Evolutionary conservation across 768 basidiomycete genomes (phyloP).

Genomic region (Mycena amicta): DNA sequence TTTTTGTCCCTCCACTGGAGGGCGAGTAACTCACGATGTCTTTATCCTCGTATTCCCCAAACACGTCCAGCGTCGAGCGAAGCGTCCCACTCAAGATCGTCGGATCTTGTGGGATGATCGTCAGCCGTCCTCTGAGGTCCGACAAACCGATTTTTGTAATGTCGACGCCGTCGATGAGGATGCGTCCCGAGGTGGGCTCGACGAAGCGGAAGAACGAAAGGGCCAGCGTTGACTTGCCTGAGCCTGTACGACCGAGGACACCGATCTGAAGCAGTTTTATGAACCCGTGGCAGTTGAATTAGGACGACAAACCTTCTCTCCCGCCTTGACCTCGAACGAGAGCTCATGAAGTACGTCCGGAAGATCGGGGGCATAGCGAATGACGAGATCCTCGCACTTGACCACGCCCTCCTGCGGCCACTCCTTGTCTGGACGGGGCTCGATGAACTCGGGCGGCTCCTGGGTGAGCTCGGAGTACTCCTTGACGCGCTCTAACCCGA

Average conservation of each 20-base stretch:
- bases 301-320: constrained; percentile 61
- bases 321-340: constrained; percentile 71
- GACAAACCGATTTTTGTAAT: constrained; percentile 80
- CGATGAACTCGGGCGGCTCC: constrained; percentile 82
- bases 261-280: constrained; percentile 48
- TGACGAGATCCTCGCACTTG: constrained; percentile 70
- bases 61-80: constrained; percentile 73
- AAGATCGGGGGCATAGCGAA: constrained; percentile 85
- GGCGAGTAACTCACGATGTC: constrained; percentile 66
- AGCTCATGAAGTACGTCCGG: constrained; percentile 83
- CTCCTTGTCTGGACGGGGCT: constrained; percentile 72
- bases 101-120: constrained; percentile 80
- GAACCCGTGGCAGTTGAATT: neutral
- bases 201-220: constrained; percentile 86
- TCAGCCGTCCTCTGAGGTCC: constrained; percentile 76
- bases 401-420: constrained; percentile 80
- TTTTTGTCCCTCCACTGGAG: too few species aligned
- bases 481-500: constrained; percentile 85
- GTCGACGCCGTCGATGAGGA: constrained; percentile 77
- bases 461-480: constrained; percentile 81
- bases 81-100: constrained; percentile 71
- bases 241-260: constrained; percentile 60
- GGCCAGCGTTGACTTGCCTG: constrained; percentile 79
- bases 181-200: constrained; percentile 78
- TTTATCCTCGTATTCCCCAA: constrained; percentile 67